Evolutionary conservation across 78 protist genomes (phyloP).

Genomic region (Bodo saltans): DNA sequence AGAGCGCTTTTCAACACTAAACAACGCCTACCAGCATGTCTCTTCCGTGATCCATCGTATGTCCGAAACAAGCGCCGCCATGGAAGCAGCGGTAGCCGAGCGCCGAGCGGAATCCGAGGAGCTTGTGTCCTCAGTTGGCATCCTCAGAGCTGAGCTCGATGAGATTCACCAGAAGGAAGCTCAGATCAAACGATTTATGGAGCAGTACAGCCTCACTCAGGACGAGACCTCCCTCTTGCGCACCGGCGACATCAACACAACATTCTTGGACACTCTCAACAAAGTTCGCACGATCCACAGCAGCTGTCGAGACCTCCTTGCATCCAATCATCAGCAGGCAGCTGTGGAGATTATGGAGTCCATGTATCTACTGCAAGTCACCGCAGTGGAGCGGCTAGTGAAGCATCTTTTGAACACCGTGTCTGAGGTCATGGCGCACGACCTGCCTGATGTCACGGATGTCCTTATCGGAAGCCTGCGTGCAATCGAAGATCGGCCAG

Average conservation of each 20-base stretch:
- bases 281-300: neutral
- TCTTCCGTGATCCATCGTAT: too few relatives aligned
- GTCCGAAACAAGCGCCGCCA: too few relatives aligned
- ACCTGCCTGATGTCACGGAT: too few relatives aligned
- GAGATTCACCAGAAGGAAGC: neutral
- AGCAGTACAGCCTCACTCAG: neutral
- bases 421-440: too few relatives aligned
- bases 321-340: neutral
- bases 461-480: too few relatives aligned
- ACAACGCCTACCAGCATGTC: too few relatives aligned
- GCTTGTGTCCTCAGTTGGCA: too few relatives aligned
- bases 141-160: neutral
- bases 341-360: neutral
- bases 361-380: neutral
- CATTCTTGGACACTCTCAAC: neutral
- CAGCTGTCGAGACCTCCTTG: neutral
- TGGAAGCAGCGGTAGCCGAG: too few relatives aligned
- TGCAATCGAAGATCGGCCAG: too few relatives aligned
- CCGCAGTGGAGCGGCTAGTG: neutral
- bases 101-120: too few relatives aligned
- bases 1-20: too few relatives aligned
- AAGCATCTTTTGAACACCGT: too few relatives aligned
- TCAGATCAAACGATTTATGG: neutral
- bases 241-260: neutral
- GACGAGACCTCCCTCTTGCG: neutral